phyloP scores from a whole-genome alignment of 768 basidiomycete species.

The Suillus weaverae region DNA sequence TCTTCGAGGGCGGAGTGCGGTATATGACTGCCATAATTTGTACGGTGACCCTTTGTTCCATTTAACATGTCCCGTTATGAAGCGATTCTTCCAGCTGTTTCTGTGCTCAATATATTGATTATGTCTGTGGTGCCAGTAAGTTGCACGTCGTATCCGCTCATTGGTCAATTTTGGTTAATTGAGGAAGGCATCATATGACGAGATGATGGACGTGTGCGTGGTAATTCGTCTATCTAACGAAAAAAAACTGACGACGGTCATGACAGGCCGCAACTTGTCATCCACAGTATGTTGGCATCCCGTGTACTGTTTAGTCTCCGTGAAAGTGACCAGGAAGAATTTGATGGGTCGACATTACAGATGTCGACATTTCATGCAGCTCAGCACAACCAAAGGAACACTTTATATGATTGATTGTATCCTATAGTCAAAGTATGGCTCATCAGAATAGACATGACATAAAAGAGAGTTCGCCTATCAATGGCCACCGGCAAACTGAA shows the following conservation, averaged over 20 bases:
- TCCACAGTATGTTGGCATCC: slow-evolving; percentile 2
- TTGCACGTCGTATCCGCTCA: not conserved
- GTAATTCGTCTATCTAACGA: not conserved
- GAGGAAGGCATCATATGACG: not conserved
- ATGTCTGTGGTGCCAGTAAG: not conserved
- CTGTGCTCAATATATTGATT: not conserved
- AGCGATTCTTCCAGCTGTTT: not conserved
- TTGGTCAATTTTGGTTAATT: not conserved
- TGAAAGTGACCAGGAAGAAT: not conserved
- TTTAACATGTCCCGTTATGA: not conserved
- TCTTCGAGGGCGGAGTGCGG: not conserved
- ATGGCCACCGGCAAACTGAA: not conserved
- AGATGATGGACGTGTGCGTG: not conserved
- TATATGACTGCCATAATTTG: slow-evolving; percentile 1
- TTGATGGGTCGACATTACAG: too few relatives aligned
- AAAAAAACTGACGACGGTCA: not conserved
- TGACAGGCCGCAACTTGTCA: not conserved
- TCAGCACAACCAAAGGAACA: not conserved
- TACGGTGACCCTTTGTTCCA: not conserved
- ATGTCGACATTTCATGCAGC: not conserved
- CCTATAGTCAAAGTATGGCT: not conserved
- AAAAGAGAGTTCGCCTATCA: not conserved
- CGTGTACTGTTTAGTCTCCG: not conserved
- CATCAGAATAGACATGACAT: not conserved
- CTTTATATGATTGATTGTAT: not conserved